Evolutionary conservation across 2,329 filamentous ascomycete species (phyloP).

Genomic region (Clonostachys byssicola): DNA sequence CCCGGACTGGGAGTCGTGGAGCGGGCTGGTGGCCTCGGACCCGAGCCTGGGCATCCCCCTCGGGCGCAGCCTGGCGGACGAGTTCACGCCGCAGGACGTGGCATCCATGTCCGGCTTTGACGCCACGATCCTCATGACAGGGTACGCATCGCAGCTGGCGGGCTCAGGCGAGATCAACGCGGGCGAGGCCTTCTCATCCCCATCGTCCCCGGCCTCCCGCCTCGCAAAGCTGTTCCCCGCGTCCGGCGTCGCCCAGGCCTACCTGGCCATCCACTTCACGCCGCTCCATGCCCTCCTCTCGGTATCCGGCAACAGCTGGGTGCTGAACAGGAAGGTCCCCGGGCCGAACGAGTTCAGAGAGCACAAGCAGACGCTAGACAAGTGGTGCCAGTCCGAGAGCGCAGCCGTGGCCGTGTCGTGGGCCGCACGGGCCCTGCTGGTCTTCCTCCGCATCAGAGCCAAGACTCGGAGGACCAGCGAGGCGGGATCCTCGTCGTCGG

Average conservation of each 20-base stretch:
- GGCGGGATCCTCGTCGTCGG: neutral
- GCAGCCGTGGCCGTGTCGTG: slow-evolving; percentile 42
- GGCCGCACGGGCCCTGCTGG: slow-evolving; percentile 46
- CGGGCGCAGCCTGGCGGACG: slow-evolving; percentile 17
- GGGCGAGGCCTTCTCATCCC: too few relatives aligned
- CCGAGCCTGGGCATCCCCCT: neutral
- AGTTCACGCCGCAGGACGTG: slow-evolving; percentile 27
- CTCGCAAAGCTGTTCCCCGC: slow-evolving; percentile 30
- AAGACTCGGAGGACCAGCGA: neutral
- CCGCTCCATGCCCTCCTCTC: slow-evolving; percentile 55
- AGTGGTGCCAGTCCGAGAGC: slow-evolving; percentile 38
- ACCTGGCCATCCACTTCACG: slow-evolving; percentile 52
- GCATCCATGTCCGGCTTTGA: slow-evolving; percentile 29
- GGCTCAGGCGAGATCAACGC: too few relatives aligned
- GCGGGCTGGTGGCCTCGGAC: slow-evolving; percentile 13
- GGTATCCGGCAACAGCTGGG: slow-evolving; percentile 54
- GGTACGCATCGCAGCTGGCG: slow-evolving; percentile 14
- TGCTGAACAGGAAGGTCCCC: slow-evolving; percentile 50
- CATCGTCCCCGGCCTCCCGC: too few relatives aligned
- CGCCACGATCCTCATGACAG: slow-evolving; percentile 30
- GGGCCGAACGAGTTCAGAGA: slow-evolving; percentile 35
- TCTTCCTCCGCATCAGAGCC: slow-evolving; percentile 28
- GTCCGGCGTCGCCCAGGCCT: slow-evolving; percentile 44
- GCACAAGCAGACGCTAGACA: slow-evolving; percentile 39
- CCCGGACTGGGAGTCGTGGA: slow-evolving; percentile 39